These are phyloP conservation scores for Coemansia sp. DNA, from an alignment of 192 early-diverging fungal species.

Conservation along the genomic window DNA sequence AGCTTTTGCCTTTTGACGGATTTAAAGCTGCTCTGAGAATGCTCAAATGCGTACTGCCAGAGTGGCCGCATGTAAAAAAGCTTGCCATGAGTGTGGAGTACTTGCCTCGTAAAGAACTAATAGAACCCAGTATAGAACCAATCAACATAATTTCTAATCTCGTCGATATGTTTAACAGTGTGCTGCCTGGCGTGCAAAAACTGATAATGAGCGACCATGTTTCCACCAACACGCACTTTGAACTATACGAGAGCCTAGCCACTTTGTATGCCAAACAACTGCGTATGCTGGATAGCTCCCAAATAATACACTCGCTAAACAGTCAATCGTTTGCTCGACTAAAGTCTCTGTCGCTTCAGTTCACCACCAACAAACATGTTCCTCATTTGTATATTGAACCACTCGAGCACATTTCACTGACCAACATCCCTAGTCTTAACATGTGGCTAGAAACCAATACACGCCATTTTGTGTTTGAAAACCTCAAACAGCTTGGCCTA, in stretches of 20 bases:
- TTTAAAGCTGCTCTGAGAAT: background rate
- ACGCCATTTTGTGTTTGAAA: background rate
- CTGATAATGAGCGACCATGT: background rate
- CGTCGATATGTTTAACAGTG: background rate
- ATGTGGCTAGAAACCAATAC: conserved; percentile 2
- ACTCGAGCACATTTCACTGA: background rate
- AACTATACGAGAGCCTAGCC: background rate
- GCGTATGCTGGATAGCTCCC: background rate
- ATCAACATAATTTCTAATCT: background rate
- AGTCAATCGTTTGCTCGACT: background rate
- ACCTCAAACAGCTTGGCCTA: conserved; percentile 1
- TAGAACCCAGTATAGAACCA: background rate
- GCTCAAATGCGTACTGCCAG: background rate
- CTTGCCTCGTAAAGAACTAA: background rate
- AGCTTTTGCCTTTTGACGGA: background rate
- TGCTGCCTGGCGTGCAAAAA: background rate
- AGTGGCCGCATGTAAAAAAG: conserved; percentile 10
- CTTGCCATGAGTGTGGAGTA: conserved; percentile 1
- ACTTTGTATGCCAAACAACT: background rate
- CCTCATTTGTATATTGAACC: background rate
- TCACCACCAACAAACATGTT: background rate
- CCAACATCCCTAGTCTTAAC: background rate
- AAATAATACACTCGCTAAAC: background rate
- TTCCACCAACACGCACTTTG: background rate
- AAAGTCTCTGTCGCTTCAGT: background rate